Base-by-base conservation (phyloP, 1,284 basidiomycete genomes). In the Neotropicomus parvogracilis region DNA sequence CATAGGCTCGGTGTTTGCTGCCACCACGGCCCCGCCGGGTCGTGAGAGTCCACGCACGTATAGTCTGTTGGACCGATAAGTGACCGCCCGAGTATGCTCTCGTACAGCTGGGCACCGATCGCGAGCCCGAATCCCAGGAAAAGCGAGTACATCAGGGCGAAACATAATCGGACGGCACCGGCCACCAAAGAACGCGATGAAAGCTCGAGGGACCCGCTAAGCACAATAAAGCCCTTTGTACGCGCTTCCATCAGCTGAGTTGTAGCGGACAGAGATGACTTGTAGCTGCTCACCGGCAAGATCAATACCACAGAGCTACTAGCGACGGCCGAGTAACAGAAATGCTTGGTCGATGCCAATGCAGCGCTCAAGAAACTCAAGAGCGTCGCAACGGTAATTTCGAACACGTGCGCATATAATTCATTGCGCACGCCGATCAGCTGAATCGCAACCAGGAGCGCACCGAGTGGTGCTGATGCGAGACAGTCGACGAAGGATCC, bases 311-410 rank as follows among this genome's bases (percentile, higher is more conserved):
- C 85, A 4, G 90, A 87, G 14, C 81, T 80, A 4, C 89, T 91
- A 0, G 90, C 88, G 48, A 95, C 75, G 2, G 92, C 86, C 3
- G 91, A 85, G 63, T 91, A 95, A 70, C 93, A 95, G 54, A 95
- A 87, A 45, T 77, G 72, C 19, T 74, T 67, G 0, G 83, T 81
- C n/a, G 82, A 77, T 2, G 87, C 84, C 38, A 93, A 70, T 2
- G 81, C 87, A 19, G 88, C 89, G 6, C 91, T 77, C 39, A 93
- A 59, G 67, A 95, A 95, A 62, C 88, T 91, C 64, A 94, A 77
- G 37, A 81, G 68, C 4, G 81, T 87, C 1, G 90, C 84, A 48
- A 92, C 80, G 5, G 87, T 89, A 56, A 94, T 91, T 57, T 95
- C 93, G 58, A 93, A 92, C 26, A 91, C 79, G 54, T 92, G 91